phyloP scores from a whole-genome alignment of 768 basidiomycete genomes.

The Mycena sanguinolenta region DNA sequence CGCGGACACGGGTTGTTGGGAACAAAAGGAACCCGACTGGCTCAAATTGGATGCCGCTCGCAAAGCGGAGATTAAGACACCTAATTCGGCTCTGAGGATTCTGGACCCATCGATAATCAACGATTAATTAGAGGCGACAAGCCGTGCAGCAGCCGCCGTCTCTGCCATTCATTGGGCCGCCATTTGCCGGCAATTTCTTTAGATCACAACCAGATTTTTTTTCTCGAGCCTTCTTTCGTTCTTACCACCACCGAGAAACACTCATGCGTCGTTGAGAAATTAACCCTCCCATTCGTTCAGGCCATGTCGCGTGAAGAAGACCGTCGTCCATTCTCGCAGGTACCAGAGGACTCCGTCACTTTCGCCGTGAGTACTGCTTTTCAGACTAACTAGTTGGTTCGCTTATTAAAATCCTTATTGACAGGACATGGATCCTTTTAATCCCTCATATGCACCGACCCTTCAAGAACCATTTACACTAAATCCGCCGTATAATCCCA shows the following conservation, averaged over 20 bases:
- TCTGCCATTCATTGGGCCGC: not conserved
- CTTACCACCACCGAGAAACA: constrained; percentile 18
- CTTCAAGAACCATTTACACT: constrained; percentile 25
- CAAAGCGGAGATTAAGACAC: no score
- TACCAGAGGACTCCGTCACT: constrained; percentile 37
- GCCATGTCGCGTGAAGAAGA: constrained; percentile 39
- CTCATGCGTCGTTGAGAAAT: constrained; percentile 23
- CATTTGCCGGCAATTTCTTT: constrained; percentile 3
- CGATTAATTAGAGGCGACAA: not conserved
- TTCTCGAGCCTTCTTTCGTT: constrained; percentile 8
- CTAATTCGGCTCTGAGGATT: no score
- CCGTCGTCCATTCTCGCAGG: constrained; percentile 36
- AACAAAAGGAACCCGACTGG: no score
- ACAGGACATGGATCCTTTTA: constrained; percentile 29
- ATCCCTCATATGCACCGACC: not conserved
- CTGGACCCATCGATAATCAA: no score
- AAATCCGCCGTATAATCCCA: constrained; percentile 28
- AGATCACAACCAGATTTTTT: not conserved
- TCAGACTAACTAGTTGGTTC: not conserved
- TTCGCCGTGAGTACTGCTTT: constrained; percentile 21
- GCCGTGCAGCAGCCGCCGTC: not conserved
- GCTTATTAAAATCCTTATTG: not conserved
- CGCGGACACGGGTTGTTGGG: no score
- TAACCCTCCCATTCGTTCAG: not conserved
- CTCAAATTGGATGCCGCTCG: no score